phyloP scores from a whole-genome alignment of 2,329 filamentous ascomycete genomes.

The Fusarium domesticum region DNA sequence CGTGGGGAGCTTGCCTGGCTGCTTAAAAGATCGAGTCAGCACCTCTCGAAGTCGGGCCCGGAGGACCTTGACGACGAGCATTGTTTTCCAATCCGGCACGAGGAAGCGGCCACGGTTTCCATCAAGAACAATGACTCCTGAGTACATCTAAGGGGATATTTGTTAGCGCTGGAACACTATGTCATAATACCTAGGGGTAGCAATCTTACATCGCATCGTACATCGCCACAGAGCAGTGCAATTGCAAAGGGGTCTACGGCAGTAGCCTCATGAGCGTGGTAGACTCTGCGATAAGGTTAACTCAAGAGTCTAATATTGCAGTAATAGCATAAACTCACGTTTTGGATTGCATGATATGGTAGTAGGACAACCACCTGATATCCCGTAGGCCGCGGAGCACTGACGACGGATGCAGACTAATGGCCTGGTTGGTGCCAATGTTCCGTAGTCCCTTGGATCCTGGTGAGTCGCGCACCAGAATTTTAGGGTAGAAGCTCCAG shows the following conservation, averaged over 20 bases:
- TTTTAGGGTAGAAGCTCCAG: constrained; percentile 94
- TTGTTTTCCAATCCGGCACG: constrained; percentile 82
- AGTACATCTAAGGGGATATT: constrained; percentile 62
- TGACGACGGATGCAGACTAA: constrained; percentile 82
- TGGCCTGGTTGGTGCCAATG: constrained; percentile 85
- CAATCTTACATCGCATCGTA: constrained; percentile 70
- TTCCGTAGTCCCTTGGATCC: constrained; percentile 79
- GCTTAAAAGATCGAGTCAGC: constrained; percentile 67
- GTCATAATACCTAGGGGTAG: background rate
- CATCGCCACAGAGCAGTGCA: constrained; percentile 81
- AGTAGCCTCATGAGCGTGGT: constrained; percentile 88
- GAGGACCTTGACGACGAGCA: constrained; percentile 83
- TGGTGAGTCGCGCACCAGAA: constrained; percentile 72
- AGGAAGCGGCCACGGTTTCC: constrained; percentile 83
- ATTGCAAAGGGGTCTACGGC: constrained; percentile 79
- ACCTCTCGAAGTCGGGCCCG: constrained; percentile 72
- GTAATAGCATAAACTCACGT: constrained; percentile 48
- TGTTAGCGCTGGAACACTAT: constrained; percentile 2
- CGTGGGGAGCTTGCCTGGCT: constrained; percentile 59
- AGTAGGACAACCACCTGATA: constrained; percentile 85
- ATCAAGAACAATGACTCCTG: constrained; percentile 83
- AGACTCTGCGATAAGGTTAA: constrained; percentile 52
- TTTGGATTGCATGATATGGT: constrained; percentile 94
- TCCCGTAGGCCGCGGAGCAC: constrained; percentile 74
- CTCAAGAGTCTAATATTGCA: background rate